Percentiles rank a stretch among this genome's conserved stretches.
phyloP scores from a whole-genome alignment of 305 asterid genomes.

The Andrographis paniculata region DNA sequence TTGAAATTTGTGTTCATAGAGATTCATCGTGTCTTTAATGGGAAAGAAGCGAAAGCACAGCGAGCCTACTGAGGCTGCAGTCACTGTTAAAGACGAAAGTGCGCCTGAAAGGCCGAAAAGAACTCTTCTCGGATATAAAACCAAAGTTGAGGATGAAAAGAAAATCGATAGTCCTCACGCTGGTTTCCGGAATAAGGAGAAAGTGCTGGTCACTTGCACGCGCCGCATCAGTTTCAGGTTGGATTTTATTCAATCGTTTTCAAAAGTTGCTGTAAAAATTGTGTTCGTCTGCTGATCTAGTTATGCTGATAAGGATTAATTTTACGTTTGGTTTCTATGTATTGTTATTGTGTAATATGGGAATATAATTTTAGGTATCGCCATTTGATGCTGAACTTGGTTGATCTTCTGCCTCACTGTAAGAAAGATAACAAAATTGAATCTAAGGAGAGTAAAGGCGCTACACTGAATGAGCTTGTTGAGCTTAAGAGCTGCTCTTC shows the following conservation, averaged over 20 bases:
- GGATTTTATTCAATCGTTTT: not conserved
- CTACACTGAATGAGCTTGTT: constrained; percentile 82
- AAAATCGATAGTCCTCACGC: constrained; percentile 18
- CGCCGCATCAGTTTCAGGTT: constrained; percentile 91
- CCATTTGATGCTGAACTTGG: constrained; percentile 87
- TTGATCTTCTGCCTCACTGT: constrained; percentile 77
- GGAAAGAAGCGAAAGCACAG: constrained; percentile 78
- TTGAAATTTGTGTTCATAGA: too few species aligned
- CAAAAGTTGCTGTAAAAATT: not conserved
- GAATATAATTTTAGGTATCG: constrained; percentile 54
- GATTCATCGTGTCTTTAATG: too few species aligned
- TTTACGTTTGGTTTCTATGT: not conserved
- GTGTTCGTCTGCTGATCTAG: not conserved
- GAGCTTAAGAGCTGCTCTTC: constrained; percentile 88
- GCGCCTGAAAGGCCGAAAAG: constrained; percentile 72
- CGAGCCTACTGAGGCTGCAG: constrained; percentile 34
- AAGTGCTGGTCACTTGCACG: constrained; percentile 77
- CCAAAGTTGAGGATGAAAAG: constrained; percentile 18
- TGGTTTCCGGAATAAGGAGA: constrained; percentile 67
- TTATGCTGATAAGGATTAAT: not conserved
- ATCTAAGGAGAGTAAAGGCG: constrained; percentile 85
- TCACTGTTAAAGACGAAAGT: constrained; percentile 36
- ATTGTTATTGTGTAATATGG: constrained; percentile 6
- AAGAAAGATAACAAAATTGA: constrained; percentile 94
- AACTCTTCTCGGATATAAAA: constrained; percentile 77